Conservation (phyloP, 1,139 yeast species). For the Yamadazyma trypodendri region DNA sequence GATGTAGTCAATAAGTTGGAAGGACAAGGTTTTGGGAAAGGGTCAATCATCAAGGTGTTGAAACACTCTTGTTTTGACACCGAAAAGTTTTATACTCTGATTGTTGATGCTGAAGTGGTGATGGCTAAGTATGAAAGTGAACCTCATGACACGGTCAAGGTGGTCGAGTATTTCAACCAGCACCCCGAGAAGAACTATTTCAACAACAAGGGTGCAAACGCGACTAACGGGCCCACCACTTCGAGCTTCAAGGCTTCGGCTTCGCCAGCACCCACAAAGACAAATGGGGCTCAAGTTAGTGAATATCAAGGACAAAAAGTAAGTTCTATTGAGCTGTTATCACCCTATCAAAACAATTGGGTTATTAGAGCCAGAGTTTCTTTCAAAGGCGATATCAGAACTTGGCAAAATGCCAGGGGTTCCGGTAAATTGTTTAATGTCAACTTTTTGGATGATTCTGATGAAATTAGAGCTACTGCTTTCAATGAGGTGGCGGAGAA, state of each 20-base stretch:
- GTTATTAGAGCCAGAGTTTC: slow-evolving; percentile 90
- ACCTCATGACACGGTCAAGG: slow-evolving; percentile 36
- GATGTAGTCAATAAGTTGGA: slow-evolving; percentile 52
- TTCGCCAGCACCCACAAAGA: slow-evolving; percentile 8
- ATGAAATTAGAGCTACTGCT: slow-evolving; percentile 95
- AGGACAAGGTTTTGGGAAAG: slow-evolving; percentile 38
- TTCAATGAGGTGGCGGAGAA: slow-evolving; percentile 86
- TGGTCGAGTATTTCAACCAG: slow-evolving; percentile 53
- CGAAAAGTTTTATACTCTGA: slow-evolving; percentile 54
- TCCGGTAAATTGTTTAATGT: slow-evolving; percentile 89
- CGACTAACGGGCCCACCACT: slow-evolving; percentile 2
- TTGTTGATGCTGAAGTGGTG: slow-evolving; percentile 51
- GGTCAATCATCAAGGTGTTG: slow-evolving; percentile 34
- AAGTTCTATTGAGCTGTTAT: slow-evolving; percentile 79
- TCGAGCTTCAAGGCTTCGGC: slow-evolving; percentile 5
- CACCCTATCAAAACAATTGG: slow-evolving; percentile 92
- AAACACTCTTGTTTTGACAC: slow-evolving; percentile 48
- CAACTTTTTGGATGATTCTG: slow-evolving; percentile 88
- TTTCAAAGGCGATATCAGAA: slow-evolving; percentile 81
- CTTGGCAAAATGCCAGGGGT: slow-evolving; percentile 84
- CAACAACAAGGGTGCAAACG: slow-evolving; percentile 10
- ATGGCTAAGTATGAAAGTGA: slow-evolving; percentile 40
- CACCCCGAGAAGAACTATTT: slow-evolving; percentile 54
- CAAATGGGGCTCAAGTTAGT: slow-evolving; percentile 3
- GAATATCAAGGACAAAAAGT: slow-evolving; percentile 10